Conservation (phyloP, 176 grass and related monocot species). For the Secale cereale region DNA sequence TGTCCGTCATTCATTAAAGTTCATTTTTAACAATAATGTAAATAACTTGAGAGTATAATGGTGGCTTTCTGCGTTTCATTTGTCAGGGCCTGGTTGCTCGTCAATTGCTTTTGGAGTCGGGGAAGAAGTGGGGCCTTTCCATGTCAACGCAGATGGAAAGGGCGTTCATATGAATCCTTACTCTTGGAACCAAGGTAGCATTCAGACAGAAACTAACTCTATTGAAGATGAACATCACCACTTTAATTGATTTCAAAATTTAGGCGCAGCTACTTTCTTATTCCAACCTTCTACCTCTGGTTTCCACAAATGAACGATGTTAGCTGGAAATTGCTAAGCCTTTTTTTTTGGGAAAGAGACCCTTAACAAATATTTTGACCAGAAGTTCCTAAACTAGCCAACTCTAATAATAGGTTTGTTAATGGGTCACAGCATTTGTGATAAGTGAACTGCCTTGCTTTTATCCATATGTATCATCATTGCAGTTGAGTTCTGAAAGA, state of each 20-base stretch:
- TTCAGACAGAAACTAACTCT: not conserved
- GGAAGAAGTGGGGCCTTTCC: conserved; percentile 96
- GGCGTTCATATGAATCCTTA: conserved; percentile 76
- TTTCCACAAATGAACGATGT: not conserved
- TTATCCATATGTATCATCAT: not conserved
- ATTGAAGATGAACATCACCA: not conserved
- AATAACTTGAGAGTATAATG: not conserved
- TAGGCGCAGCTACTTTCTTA: not conserved
- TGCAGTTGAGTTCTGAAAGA: not conserved
- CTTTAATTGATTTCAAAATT: not conserved
- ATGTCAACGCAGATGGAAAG: conserved; percentile 85
- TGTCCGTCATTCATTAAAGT: not conserved
- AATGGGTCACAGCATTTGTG: not conserved
- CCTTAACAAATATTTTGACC: not conserved
- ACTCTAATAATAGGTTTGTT: not conserved
- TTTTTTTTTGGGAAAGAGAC: not conserved
- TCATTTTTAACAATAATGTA: not conserved
- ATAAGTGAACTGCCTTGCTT: not conserved
- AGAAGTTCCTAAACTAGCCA: not conserved
- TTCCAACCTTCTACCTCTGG: not conserved
- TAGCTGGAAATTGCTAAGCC: not conserved
- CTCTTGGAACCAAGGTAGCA: conserved; percentile 94
- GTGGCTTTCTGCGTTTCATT: not conserved
- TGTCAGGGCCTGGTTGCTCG: conserved; percentile 87
- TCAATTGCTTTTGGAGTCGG: conserved; percentile 90